Evolutionary conservation across 2,329 filamentous ascomycete species (phyloP).

Genomic region (Trichoderma asperellum): DNA sequence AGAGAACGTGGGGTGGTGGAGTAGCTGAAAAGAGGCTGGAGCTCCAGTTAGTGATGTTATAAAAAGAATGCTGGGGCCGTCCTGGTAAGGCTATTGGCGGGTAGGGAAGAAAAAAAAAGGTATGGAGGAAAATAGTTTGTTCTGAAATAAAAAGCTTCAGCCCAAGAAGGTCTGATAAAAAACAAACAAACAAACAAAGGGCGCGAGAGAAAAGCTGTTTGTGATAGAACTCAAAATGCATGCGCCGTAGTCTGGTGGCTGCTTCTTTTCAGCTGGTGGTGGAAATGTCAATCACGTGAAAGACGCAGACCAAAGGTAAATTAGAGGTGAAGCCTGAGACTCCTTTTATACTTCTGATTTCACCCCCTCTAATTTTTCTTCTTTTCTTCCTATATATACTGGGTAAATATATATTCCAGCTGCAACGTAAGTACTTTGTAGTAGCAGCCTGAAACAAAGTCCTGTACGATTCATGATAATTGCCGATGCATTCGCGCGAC

Average conservation of each 20-base stretch:
- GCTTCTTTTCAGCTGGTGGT: neutral
- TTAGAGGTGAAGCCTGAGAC: slow-evolving; percentile 1
- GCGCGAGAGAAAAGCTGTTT: neutral
- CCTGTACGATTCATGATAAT: neutral
- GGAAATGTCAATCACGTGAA: slow-evolving; percentile 6
- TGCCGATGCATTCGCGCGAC: neutral
- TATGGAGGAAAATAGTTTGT: neutral
- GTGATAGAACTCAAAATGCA: neutral
- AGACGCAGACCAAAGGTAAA: neutral
- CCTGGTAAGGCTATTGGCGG: neutral
- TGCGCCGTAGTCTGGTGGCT: neutral
- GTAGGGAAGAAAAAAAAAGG: neutral
- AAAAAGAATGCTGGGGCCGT: neutral
- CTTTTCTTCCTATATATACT: too few relatives aligned
- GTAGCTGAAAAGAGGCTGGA: neutral
- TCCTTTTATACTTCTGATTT: neutral
- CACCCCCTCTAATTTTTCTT: neutral
- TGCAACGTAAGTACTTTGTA: too few relatives aligned
- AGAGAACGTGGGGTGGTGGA: slow-evolving; percentile 15
- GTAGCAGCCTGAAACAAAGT: neutral
- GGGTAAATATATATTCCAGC: too few relatives aligned
- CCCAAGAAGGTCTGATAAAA: neutral
- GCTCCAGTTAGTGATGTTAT: neutral
- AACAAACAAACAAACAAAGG: neutral
- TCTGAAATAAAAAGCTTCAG: neutral